Evolutionary conservation across 257 asterid genomes (phyloP).

Genomic region (Solanum lycopersicoides): DNA sequence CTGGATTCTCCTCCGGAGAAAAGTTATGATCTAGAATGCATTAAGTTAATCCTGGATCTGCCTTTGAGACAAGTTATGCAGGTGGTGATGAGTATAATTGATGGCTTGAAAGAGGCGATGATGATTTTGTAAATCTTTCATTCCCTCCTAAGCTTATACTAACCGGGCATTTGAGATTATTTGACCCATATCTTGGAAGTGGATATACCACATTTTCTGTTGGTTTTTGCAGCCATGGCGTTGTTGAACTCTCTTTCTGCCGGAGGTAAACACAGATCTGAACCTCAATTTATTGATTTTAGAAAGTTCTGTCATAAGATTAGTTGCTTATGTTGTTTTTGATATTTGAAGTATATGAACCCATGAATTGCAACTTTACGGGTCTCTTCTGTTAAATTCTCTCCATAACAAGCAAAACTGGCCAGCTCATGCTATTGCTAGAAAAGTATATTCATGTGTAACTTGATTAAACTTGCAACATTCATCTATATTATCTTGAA

Average conservation of each 20-base stretch:
- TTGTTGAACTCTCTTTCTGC: background rate
- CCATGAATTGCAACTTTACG: background rate
- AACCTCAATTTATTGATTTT: background rate
- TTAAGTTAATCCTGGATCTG: background rate
- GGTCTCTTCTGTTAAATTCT: background rate
- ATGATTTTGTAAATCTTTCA: background rate
- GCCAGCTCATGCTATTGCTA: background rate
- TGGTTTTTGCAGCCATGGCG: slow-evolving; percentile 17
- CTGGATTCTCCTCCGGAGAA: background rate
- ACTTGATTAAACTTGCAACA: background rate
- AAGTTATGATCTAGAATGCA: background rate
- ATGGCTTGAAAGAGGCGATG: background rate
- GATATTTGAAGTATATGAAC: background rate
- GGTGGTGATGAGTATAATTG: background rate
- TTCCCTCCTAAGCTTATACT: background rate
- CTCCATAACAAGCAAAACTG: background rate
- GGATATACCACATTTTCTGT: background rate
- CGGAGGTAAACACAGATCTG: background rate
- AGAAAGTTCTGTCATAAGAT: background rate
- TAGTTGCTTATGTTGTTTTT: background rate
- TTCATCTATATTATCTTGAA: background rate
- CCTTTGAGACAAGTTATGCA: background rate
- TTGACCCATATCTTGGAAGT: slow-evolving; percentile 8
- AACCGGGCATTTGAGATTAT: background rate
- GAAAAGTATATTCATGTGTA: background rate